phyloP scores from a whole-genome alignment of 192 early-diverging fungal genomes.

The Coemansia sp. region DNA sequence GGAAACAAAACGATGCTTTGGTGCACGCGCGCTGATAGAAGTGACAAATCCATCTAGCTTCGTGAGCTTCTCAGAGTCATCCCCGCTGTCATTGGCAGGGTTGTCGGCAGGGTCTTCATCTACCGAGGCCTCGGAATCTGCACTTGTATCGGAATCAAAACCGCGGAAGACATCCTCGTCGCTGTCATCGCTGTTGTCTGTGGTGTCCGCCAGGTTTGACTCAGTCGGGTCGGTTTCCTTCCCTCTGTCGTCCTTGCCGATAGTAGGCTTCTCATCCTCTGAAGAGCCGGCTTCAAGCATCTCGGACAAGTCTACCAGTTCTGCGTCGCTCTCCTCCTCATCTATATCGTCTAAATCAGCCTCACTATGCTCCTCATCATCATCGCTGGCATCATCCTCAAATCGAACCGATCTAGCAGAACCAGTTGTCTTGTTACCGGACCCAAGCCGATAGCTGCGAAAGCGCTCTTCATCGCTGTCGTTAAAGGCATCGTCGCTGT shows the following conservation, averaged over 20 bases:
- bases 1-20: slow-evolving; percentile 55
- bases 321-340: slow-evolving; percentile 52
- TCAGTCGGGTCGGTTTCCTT: background rate
- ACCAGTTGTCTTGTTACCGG: slow-evolving; percentile 24
- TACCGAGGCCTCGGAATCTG: slow-evolving; percentile 23
- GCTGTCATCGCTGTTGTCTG: slow-evolving; percentile 7
- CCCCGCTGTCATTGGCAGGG: slow-evolving; percentile 35
- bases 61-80: slow-evolving; percentile 50
- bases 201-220: background rate
- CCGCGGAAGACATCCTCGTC: slow-evolving; percentile 31
- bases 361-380: slow-evolving; percentile 29
- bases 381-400: slow-evolving; percentile 21
- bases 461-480: slow-evolving; percentile 82
- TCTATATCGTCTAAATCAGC: slow-evolving; percentile 5
- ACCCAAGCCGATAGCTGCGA: slow-evolving; percentile 62
- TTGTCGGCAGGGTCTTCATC: slow-evolving; percentile 31
- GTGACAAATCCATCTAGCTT: slow-evolving; percentile 59
- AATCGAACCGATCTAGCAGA: slow-evolving; percentile 6
- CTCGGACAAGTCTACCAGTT: slow-evolving; percentile 61
- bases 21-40: slow-evolving; percentile 68
- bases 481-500: slow-evolving; percentile 88
- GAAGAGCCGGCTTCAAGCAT: slow-evolving; percentile 55
- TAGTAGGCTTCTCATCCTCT: slow-evolving; percentile 15
- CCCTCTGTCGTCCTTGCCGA: background rate
- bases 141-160: slow-evolving; percentile 25